phyloP scores from a whole-genome alignment of 2,329 filamentous ascomycete species.

The Aspergillus sp. region DNA sequence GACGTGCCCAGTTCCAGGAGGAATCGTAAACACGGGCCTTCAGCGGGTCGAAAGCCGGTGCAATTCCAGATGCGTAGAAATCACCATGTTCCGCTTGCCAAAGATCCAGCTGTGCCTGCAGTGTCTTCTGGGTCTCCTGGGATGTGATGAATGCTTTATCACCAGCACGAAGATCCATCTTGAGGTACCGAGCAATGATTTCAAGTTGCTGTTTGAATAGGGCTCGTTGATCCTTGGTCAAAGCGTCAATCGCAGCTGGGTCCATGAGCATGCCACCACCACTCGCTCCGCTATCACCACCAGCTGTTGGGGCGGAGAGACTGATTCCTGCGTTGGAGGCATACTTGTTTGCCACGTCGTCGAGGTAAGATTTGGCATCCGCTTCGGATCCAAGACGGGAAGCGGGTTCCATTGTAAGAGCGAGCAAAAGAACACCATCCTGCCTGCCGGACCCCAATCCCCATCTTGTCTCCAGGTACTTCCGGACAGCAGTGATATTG shows the following conservation, averaged over 20 bases:
- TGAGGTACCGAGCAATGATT: constrained; percentile 89
- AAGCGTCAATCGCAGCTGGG: constrained; percentile 88
- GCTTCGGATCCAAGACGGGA: constrained; percentile 82
- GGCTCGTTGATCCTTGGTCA: constrained; percentile 93
- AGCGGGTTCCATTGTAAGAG: constrained; percentile 87
- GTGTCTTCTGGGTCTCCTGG: constrained; percentile 72
- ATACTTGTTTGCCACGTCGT: constrained; percentile 85
- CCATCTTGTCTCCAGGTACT: constrained; percentile 93
- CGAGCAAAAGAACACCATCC: constrained; percentile 82
- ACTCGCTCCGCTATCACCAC: constrained; percentile 67
- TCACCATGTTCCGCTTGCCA: constrained; percentile 96
- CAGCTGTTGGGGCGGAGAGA: constrained; percentile 66
- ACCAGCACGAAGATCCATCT: constrained; percentile 93
- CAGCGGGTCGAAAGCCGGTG: constrained; percentile 85
- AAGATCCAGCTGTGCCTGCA: constrained; percentile 89
- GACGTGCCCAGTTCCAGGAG: constrained; percentile 98
- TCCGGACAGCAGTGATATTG: constrained; percentile 93
- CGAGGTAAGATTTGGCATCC: constrained; percentile 89
- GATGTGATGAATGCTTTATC: constrained; percentile 87
- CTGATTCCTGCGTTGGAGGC: constrained; percentile 77
- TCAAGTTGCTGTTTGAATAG: constrained; percentile 99
- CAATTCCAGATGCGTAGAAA: constrained; percentile 90
- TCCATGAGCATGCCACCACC: constrained; percentile 98
- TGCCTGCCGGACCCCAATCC: constrained; percentile 81
- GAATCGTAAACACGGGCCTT: constrained; percentile 97